A percentile compares a stretch with the other conserved stretches of the same genome.
These are phyloP conservation scores for Tylopilus vinaceipallidus DNA, from an alignment of 768 basidiomycete species.

Conservation along the genomic window DNA sequence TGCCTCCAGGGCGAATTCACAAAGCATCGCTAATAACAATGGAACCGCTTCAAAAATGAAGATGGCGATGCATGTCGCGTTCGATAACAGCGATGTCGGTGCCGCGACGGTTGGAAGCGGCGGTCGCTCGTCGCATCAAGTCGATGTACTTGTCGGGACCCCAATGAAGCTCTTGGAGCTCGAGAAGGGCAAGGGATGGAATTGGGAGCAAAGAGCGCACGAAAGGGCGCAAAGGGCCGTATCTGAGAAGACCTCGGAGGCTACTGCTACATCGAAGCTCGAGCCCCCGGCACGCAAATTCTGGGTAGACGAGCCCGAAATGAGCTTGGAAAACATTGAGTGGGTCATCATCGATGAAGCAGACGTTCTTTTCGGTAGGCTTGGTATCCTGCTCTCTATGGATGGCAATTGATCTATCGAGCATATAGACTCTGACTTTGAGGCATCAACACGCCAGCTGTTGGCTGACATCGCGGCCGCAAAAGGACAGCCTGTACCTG, in stretches of 20 bases:
- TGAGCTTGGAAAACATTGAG: slow-evolving; percentile 69
- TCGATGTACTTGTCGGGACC: slow-evolving; percentile 66
- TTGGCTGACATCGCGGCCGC: slow-evolving; percentile 69
- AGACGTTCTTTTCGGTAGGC: slow-evolving; percentile 81
- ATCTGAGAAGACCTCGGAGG: slow-evolving; percentile 31
- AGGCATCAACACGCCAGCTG: slow-evolving; percentile 65
- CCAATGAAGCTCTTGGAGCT: slow-evolving; percentile 63
- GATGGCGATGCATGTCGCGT: slow-evolving; percentile 7
- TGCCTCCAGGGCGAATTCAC: slow-evolving; percentile 57
- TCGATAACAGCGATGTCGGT: slow-evolving; percentile 23
- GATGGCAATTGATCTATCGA: neutral
- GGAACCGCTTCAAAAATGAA: slow-evolving; percentile 52
- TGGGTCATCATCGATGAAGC: slow-evolving; percentile 94
- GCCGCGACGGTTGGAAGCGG: slow-evolving; percentile 29
- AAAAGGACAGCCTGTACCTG: slow-evolving; percentile 36
- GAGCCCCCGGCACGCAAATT: slow-evolving; percentile 31
- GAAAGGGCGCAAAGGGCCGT: slow-evolving; percentile 25
- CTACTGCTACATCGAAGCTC: slow-evolving; percentile 7
- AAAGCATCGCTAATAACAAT: slow-evolving; percentile 23
- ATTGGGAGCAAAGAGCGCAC: slow-evolving; percentile 35
- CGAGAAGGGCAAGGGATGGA: slow-evolving; percentile 53
- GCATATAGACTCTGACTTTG: slow-evolving; percentile 73
- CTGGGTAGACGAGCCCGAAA: slow-evolving; percentile 50
- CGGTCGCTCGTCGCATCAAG: slow-evolving; percentile 18
- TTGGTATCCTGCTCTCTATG: neutral